Conservation (phyloP, 2,329 filamentous ascomycete species). For the Bipolaris bicolor region DNA sequence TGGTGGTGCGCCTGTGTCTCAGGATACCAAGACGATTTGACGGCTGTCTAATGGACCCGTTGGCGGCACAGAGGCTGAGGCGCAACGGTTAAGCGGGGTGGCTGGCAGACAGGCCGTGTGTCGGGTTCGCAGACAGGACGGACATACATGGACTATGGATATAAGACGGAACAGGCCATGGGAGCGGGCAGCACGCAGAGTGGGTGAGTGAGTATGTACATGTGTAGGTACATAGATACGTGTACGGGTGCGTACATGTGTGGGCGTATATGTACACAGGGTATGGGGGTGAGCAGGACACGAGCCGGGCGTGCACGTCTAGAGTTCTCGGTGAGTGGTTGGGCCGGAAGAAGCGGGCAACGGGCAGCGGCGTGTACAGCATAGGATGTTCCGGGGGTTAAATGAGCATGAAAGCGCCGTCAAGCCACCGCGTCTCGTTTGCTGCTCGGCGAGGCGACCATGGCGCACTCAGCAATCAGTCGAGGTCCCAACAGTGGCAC, state of each 20-base stretch:
- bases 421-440: constrained; percentile 3
- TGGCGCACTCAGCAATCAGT: not conserved
- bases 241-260: no score
- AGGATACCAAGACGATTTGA: constrained; percentile 8
- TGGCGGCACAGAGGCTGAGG: not conserved
- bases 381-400: constrained; percentile 3
- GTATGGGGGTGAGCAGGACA: not conserved
- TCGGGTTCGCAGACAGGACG: not conserved
- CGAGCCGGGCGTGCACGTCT: constrained; percentile 2
- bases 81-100: not conserved
- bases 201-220: no score
- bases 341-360: constrained; percentile 3
- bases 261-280: not conserved
- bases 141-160: no score
- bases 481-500: constrained; percentile 5
- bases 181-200: no score
- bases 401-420: constrained; percentile 7
- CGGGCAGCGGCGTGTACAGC: not conserved
- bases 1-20: constrained; percentile 7
- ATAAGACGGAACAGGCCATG: not conserved
- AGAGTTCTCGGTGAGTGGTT: constrained; percentile 1
- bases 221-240: no score
- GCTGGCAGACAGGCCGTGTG: not conserved
- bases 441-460: constrained; percentile 3
- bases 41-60: constrained; percentile 8